Base-by-base conservation (phyloP, 1,139 yeast genomes). In the Magnusiomyces ingens region DNA sequence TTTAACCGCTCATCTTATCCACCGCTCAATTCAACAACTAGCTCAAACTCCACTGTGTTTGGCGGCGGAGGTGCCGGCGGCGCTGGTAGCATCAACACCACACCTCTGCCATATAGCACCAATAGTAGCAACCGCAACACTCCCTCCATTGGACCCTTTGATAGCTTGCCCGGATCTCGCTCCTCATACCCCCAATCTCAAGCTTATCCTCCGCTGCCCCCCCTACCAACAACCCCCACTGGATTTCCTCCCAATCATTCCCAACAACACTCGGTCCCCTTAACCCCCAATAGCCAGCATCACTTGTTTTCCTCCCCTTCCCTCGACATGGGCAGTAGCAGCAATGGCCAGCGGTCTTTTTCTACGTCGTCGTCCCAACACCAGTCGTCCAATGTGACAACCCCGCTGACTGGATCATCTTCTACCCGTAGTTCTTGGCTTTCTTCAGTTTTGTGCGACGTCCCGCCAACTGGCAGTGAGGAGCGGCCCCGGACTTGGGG, bases 401-500 rank as follows among this genome's bases (percentile, higher is more conserved):
- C 67, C 13, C 66, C 68, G 8, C 54, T 60, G 45, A 60, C 63
- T 19, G 52, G 62, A 11, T 55, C 60, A 22, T 49, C 56, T 10
- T 58, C 65, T 22, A 59, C 59, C 19, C 62, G 67, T 5, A 60
- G 58, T 43, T 59, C 67, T 19, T 65, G 69, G 69, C 61, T 65
- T 21, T 64, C 68, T 12, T 57, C 60, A 44, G 66, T 64, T 35
- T 54, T 63, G 50, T 63, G 66, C 51, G 62, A 60, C 15, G 42
- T 45, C 4, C 43, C 54, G 32, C 50, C 51, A 36, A 22, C 36
- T 22, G 22, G 15, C 15, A 32, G 58, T 38, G 67, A 65, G 41
- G 66, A 64, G 40, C 56, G 69, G 12, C 68, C 69, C 1, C 64
- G 62, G 49, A 65, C 69, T 4, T 66, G 69, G 69, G 69, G 69